Base-by-base conservation (phyloP, 441 rosid genomes). In the Erysimum cheiri region DNA sequence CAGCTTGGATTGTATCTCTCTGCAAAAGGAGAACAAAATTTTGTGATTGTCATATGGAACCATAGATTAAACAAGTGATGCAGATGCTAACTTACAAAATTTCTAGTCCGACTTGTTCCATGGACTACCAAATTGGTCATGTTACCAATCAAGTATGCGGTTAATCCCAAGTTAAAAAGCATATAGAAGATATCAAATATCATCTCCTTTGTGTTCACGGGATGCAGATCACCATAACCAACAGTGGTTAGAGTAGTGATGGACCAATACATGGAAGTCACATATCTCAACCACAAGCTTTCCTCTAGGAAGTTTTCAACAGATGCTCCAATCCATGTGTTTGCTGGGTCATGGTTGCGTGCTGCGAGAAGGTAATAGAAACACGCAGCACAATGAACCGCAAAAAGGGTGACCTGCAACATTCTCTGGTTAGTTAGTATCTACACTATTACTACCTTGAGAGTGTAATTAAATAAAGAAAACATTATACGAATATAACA, bases 41-140 rank as follows among this genome's bases (percentile, higher is more conserved):
- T 10, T 12, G 14, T 36, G 2, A 43, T 1, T 26, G 1, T 15
- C 63, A 1, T 36, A 48, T 52, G 14, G 5, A 35, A 47, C 36
- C 8, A 52, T 52, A 43, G 4, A 53, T 39, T 33, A 12, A 29
- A 47, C 24, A 61, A 14, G 58, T 78, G 26, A 15, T 28, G n/a
- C 2, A 24, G 33, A 69, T 43, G 48, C 28, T 35, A 36, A 82
- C 96, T 86, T 62, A 89, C 97, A 76, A 92, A 92, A 78, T 71
- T 82, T 83, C 98, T 81, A 41, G 98, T 92, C 62, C 96, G 87
- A 41, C 95, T 88, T 12, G 93, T 90, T 55, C 93, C 90, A 37
- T 88, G 96, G 70, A 92, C 98, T 60, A 90, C 93, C 83, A 92
- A 75, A 85, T 85, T 90, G 78, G 95, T 92, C 96, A 92, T 92